These are phyloP conservation scores for Coemansia sp. DNA, from an alignment of 192 early-diverging fungal genomes.

Conservation along the genomic window DNA sequence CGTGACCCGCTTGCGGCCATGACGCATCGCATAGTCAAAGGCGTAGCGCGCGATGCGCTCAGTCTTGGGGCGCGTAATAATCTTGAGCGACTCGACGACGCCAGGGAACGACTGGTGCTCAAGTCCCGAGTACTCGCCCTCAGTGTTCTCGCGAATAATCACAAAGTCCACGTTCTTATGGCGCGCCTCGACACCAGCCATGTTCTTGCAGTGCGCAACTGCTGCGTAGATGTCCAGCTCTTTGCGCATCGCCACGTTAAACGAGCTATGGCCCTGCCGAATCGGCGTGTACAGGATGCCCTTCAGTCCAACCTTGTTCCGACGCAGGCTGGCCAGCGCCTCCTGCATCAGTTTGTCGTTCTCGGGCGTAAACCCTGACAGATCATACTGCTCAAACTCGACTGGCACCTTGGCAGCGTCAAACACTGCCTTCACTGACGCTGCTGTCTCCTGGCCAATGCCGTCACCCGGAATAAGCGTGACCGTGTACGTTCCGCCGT, in stretches of 20 bases:
- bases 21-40: conserved; percentile 98
- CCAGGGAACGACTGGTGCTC: conserved; percentile 98
- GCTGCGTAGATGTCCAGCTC: conserved; percentile 99
- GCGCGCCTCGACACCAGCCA: conserved; percentile 80
- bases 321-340: conserved; percentile 83
- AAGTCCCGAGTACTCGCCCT: conserved; percentile 99
- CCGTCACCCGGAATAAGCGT: conserved; percentile 99
- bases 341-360: conserved; percentile 83
- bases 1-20: conserved; percentile 97
- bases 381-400: conserved; percentile 96
- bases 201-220: conserved; percentile 85
- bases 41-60: conserved; percentile 98
- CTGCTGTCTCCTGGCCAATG: conserved; percentile 90
- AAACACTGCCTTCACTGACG: conserved; percentile 91
- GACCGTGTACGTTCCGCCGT: conserved; percentile 93
- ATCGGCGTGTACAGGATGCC: conserved; percentile 90
- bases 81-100: conserved; percentile 98
- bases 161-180: conserved; percentile 95
- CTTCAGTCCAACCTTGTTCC: conserved; percentile 98
- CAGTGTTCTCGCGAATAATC: conserved; percentile 99
- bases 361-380: conserved; percentile 84
- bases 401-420: conserved; percentile 89
- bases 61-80: conserved; percentile 93
- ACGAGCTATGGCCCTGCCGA: conserved; percentile 83
- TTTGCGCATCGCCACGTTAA: conserved; percentile 96